Evolutionary conservation across 73 alveolate species (phyloP), one percentile per base, ranked within the genome.

Genomic region (Blepharisma stoltei): DNA sequence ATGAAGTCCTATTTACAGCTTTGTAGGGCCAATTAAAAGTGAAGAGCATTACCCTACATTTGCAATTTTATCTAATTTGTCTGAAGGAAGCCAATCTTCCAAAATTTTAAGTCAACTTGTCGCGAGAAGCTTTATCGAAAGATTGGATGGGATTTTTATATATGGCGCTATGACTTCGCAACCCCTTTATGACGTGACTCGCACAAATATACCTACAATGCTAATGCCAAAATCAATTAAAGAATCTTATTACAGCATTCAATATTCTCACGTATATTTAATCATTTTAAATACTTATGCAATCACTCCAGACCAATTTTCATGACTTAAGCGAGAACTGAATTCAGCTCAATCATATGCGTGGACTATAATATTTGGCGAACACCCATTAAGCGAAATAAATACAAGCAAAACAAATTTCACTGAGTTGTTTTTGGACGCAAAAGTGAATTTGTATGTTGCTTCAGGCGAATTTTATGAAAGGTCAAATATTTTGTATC

Each of bases 1-100:
- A 14, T 60, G 73, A 38, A 60, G 73, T 4, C 73, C 73, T 1
- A 60, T 60, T 20, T 60, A 60, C 73, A 60, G 73, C 23, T 60
- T 60, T 5, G 18, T 60, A 20, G 73, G 73, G n/a, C 73, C 73
- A 60, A 38, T 60, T n/a, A n/a, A 60, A 60, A 20, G 18, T 14
- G 73, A 60, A 60, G 48, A 60, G 73, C 73, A 60, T 60, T 60
- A 60, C 73, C 73, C 73, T 8, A n/a, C 18, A 14, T 60, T 60
- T 8, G 73, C 73, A 20, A 38, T 60, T n/a, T 25, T 60, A 20
- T n/a, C 46, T 0, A 9, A 14, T 20, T 20, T 60, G 5, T 14
- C 73, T 8, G 23, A 60, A 8, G 14, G 46, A 25, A 60, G 46
- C 38, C 45, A 14, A 25, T 20, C 49, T 25, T 60, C 23, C 0